Conservation (phyloP, 768 basidiomycete species). For the Arthromyces matolae region DNA sequence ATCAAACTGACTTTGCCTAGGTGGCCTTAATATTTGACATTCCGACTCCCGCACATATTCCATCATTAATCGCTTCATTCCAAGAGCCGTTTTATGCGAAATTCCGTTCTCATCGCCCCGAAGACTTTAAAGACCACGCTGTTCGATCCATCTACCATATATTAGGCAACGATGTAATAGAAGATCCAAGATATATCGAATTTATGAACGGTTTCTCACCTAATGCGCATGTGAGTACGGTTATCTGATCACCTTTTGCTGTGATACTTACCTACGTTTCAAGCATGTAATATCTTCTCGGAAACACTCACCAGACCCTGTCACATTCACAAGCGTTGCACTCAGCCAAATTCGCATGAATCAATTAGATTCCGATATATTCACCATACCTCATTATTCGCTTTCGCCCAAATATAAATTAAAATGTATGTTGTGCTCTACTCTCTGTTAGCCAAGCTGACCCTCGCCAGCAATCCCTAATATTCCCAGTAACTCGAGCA, state of each 20-base stretch:
- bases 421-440: constrained; percentile 24
- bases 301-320: constrained; percentile 54
- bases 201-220: constrained; percentile 72
- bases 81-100: constrained; percentile 41
- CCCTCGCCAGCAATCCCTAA: constrained; percentile 32
- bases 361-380: constrained; percentile 68
- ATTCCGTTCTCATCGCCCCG: constrained; percentile 41
- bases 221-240: constrained; percentile 52
- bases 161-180: constrained; percentile 65
- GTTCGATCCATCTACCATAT: constrained; percentile 66
- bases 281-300: constrained; percentile 78
- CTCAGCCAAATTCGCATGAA: constrained; percentile 70
- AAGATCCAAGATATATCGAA: constrained; percentile 60
- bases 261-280: neutral
- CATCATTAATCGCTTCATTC: constrained; percentile 47
- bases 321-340: constrained; percentile 73
- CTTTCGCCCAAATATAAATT: constrained; percentile 39
- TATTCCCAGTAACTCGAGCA: constrained; percentile 43
- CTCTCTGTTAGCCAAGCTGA: neutral
- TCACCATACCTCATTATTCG: constrained; percentile 60
- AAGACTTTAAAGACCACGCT: constrained; percentile 37
- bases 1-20: constrained; percentile 26
- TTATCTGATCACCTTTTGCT: neutral
- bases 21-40: constrained; percentile 69
- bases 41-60: constrained; percentile 56